Evolutionary conservation across 768 basidiomycete species (phyloP), one percentile per base, ranked within the genome.

Genomic region (Amanita jacksonii): DNA sequence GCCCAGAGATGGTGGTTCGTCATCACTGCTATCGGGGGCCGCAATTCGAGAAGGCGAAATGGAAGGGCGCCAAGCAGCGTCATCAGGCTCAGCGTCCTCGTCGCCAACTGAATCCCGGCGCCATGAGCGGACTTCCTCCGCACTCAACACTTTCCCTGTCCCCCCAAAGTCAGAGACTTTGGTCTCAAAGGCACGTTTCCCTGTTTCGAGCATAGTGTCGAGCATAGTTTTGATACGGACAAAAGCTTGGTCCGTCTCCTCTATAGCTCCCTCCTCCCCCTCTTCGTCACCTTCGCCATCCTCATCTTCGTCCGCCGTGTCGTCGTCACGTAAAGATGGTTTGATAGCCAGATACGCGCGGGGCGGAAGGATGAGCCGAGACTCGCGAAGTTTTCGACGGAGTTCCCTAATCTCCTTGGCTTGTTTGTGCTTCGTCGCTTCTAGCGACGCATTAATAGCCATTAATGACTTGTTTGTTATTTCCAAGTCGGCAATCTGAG

Each of bases 381-480:
- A 80, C 55, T 92, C 88, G 43, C 91, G 79, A 37, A 93, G 66
- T 54, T 80, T 86, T 24, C 88, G 77, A 10, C 82, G 77, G 13
- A 94, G 69, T 32, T 90, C 86, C 16, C 85, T 76, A 41, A 94
- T 91, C 62, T 94, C 91, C 50, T 77, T 79, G 5, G 81, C 77
- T 55, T 93, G 90, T 22, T 73, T 74, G 51, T 83, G 76, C 62
- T 88, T 90, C 25, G 77, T 74, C 27, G 79, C 74, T 60, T 94
- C 90, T 16, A 94, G 70, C 13, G 83, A 74, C 2, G 81, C 67
- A 55, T 93, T 94, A 63, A 94, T 90, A 1, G 79, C 77, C 36
- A 93, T 70, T 13, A 94, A 71, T 1, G 90, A 94, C 25, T 76
- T 73, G 60, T 90, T 93, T 5, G 87, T 83, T 55, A 94, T 94